phyloP scores from a whole-genome alignment of 768 basidiomycete species.

The Scleroderma citrinum region DNA sequence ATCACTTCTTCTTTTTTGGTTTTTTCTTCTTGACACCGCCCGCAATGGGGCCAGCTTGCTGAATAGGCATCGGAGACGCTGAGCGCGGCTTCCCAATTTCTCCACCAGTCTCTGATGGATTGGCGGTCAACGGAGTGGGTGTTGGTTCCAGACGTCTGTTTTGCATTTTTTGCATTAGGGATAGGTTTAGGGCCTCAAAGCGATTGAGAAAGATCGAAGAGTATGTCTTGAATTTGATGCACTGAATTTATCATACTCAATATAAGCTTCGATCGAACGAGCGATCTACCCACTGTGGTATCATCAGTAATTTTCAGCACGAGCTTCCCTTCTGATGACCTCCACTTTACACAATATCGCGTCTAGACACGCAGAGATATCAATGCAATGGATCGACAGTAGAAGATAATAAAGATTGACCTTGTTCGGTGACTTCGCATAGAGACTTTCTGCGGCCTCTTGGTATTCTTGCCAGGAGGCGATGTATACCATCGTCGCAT shows the following conservation, averaged over 20 bases:
- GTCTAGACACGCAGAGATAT: constrained; percentile 45
- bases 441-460: constrained; percentile 83
- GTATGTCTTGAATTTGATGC: constrained; percentile 93
- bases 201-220: constrained; percentile 95
- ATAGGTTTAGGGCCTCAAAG: constrained; percentile 86
- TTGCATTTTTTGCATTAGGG: constrained; percentile 83
- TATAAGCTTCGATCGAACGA: background rate
- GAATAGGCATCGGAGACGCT: constrained; percentile 28
- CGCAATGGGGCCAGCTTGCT: constrained; percentile 32
- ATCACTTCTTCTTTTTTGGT: constrained; percentile 70
- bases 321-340: constrained; percentile 74
- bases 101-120: constrained; percentile 15
- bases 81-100: constrained; percentile 26
- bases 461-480: constrained; percentile 86
- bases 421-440: constrained; percentile 69
- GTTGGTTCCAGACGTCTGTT: constrained; percentile 44
- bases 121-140: constrained; percentile 10
- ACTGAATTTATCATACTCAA: constrained; percentile 41
- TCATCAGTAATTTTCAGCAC: constrained; percentile 94
- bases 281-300: constrained; percentile 57
- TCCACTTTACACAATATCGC: constrained; percentile 92
- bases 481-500: constrained; percentile 81
- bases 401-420: constrained; percentile 37
- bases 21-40: constrained; percentile 82
- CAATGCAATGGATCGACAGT: background rate